phyloP scores from a whole-genome alignment of 2,329 filamentous ascomycete species.

The Neocucurbitaria cava region DNA sequence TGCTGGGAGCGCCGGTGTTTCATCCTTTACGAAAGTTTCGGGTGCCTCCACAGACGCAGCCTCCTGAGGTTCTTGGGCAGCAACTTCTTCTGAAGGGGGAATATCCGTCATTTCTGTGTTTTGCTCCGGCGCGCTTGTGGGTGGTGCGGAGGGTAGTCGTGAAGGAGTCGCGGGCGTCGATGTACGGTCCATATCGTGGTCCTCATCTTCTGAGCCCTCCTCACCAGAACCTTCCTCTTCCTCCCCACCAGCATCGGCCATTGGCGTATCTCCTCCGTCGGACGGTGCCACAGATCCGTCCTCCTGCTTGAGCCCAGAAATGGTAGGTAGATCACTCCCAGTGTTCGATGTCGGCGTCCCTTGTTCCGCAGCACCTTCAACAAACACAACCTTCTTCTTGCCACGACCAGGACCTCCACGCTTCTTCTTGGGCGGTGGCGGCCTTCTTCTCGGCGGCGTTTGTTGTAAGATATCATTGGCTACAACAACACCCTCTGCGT shows the following conservation, averaged over 20 bases:
- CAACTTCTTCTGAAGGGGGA: neutral
- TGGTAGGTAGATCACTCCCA: constrained; percentile 32
- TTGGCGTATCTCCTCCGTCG: constrained; percentile 48
- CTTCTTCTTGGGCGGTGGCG: constrained; percentile 81
- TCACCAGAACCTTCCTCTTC: constrained; percentile 57
- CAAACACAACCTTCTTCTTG: constrained; percentile 74
- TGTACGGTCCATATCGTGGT: constrained; percentile 56
- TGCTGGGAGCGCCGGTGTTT: constrained; percentile 6
- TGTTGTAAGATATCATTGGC: constrained; percentile 54
- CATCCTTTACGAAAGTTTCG: constrained; percentile 9
- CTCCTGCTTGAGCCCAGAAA: constrained; percentile 47
- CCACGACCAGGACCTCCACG: constrained; percentile 82
- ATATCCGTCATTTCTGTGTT: constrained; percentile 18
- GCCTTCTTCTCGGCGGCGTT: constrained; percentile 66
- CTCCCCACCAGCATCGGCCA: constrained; percentile 54
- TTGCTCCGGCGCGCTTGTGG: constrained; percentile 15
- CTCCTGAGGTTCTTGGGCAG: constrained; percentile 1
- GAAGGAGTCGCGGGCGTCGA: constrained; percentile 51
- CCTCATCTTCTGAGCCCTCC: constrained; percentile 55
- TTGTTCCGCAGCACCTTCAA: constrained; percentile 52
- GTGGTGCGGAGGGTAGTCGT: constrained; percentile 24
- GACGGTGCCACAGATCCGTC: constrained; percentile 48
- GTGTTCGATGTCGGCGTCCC: constrained; percentile 31
- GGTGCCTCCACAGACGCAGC: constrained; percentile 11
- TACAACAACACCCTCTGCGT: constrained; percentile 66